Percentiles rank a stretch among this genome's conserved stretches.
Conservation (phyloP, 495 filamentous ascomycete species). For the Tuber indicum region DNA sequence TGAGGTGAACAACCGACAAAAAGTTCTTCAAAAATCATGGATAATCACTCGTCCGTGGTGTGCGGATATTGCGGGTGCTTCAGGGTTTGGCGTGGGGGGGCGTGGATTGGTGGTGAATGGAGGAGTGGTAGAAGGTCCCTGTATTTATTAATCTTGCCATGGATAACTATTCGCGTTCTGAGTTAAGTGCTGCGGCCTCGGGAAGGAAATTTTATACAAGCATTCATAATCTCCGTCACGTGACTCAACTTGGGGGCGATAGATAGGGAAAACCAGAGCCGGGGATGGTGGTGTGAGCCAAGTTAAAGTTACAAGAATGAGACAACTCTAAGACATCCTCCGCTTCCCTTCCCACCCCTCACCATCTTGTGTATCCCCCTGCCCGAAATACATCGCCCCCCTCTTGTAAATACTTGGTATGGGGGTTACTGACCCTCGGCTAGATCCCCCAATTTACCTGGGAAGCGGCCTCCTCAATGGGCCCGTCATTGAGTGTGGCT, state of each 20-base stretch:
- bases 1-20: background rate
- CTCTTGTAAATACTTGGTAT: background rate
- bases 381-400: background rate
- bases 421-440: background rate
- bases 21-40: background rate
- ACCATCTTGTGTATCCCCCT: background rate
- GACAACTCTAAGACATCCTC: background rate
- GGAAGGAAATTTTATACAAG: background rate
- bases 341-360: background rate
- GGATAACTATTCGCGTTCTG: background rate
- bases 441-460: conserved; percentile 9
- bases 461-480: conserved; percentile 13
- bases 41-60: background rate
- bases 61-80: background rate
- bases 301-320: background rate
- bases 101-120: background rate
- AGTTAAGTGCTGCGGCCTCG: background rate
- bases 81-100: background rate
- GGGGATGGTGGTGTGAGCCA: background rate
- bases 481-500: background rate
- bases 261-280: background rate
- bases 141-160: background rate
- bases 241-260: background rate
- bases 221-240: background rate
- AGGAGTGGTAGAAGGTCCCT: background rate